Evolutionary conservation across 495 filamentous ascomycete species (phyloP).

Genomic region (Penicillium tannophilum): DNA sequence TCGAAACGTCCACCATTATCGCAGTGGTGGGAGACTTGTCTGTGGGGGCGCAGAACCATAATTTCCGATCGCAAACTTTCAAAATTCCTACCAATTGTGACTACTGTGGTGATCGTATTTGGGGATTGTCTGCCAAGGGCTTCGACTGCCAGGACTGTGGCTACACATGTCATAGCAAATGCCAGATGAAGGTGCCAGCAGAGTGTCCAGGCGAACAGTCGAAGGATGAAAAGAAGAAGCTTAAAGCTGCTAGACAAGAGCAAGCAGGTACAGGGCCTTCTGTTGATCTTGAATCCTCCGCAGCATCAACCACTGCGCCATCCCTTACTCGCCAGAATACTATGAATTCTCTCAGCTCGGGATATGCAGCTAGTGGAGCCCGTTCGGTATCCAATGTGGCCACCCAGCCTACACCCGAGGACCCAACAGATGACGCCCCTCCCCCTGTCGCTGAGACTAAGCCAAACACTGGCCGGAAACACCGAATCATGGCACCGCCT

Average conservation of each 20-base stretch:
- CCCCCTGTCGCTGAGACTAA: slow-evolving; percentile 38
- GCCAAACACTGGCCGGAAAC: slow-evolving; percentile 52
- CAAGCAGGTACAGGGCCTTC: slow-evolving; percentile 63
- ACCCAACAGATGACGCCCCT: slow-evolving; percentile 37
- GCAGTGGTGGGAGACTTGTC: slow-evolving; percentile 86
- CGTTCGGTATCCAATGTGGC: slow-evolving; percentile 67
- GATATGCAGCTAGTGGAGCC: slow-evolving; percentile 78
- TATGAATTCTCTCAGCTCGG: slow-evolving; percentile 89
- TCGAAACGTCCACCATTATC: slow-evolving; percentile 89
- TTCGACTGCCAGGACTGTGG: slow-evolving; percentile 95
- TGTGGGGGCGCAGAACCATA: slow-evolving; percentile 86
- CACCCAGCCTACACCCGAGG: slow-evolving; percentile 37
- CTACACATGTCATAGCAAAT: slow-evolving; percentile 98
- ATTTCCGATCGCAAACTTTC: slow-evolving; percentile 96
- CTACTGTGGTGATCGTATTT: slow-evolving; percentile 92
- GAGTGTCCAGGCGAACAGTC: slow-evolving; percentile 91
- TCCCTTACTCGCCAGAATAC: slow-evolving; percentile 80
- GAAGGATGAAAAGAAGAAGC: slow-evolving; percentile 92
- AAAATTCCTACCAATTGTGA: slow-evolving; percentile 99
- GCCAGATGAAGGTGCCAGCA: slow-evolving; percentile 96
- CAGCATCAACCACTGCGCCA: slow-evolving; percentile 43
- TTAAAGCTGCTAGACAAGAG: slow-evolving; percentile 80
- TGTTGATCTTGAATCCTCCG: slow-evolving; percentile 38
- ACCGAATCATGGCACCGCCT: slow-evolving; percentile 82
- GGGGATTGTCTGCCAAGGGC: slow-evolving; percentile 94